Evolutionary conservation across 2,329 filamentous ascomycete species (phyloP), one percentile per base, ranked within the genome.

Genomic region (Podosphaera xanthii): DNA sequence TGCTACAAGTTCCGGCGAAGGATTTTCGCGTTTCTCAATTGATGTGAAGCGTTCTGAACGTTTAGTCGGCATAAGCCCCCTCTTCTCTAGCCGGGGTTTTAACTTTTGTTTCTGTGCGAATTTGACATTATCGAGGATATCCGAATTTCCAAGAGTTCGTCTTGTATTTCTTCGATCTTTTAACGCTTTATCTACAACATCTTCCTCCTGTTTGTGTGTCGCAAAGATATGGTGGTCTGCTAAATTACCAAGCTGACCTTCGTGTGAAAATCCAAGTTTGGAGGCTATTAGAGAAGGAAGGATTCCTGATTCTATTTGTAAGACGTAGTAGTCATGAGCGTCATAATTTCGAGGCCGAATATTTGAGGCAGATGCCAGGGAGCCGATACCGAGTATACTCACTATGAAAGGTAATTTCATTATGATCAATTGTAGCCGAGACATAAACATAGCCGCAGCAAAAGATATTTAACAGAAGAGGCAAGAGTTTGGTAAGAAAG

Each of bases 301-400:
- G 5, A 79, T 75, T 44, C 78, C 75, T 10, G 79, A 73, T 61
- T 84, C 80, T 67, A 98, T 78, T 64, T 96, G 86, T 54, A 98
- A 76, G 63, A 94, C 89, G 70, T 97, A 96, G 73, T 94, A 97
- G 71, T 98, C 91, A 71, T 89, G 81, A 46, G 79, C 76, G 57
- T 85, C 79, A 75, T 94, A 87, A 68, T 92, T 79, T 65, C 86
- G 84, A 62, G 76, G 73, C 57, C 75, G 73, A 52, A 80, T 70
- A 58, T 65, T 64, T 53, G 75, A 70, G 36, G 76, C 74, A 60
- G 74, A 71, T 61, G 75, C 68, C 34, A 72, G 64, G 71, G 31
- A 34, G 55, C 38, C 22, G 6, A 67, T 76, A 61, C 76, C 72
- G 55, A 81, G 71, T 57, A 80, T 72, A 70, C 76, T 73, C 60